phyloP scores from a whole-genome alignment of 1,139 yeast species.

The Pichiaceae sp. region DNA sequence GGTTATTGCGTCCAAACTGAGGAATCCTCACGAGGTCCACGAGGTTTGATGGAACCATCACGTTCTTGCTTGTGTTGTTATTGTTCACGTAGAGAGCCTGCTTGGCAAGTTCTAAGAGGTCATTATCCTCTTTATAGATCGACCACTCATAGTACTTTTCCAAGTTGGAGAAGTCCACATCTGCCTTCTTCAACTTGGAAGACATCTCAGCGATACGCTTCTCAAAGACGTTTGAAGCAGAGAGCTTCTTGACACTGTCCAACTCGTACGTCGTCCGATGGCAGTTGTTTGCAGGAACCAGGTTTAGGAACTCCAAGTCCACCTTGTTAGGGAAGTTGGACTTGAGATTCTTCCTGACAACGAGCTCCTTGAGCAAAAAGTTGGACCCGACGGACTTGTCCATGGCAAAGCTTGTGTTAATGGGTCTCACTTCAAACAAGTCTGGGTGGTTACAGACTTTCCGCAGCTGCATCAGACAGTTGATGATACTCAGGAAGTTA shows the following conservation, averaged over 20 bases:
- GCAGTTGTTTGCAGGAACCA: slow-evolving; percentile 47
- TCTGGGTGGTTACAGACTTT: slow-evolving; percentile 98
- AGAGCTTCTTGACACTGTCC: slow-evolving; percentile 34
- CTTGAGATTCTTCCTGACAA: slow-evolving; percentile 33
- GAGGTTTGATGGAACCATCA: slow-evolving; percentile 48
- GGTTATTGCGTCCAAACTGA: slow-evolving; percentile 10
- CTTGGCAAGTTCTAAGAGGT: slow-evolving; percentile 40
- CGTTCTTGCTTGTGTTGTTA: slow-evolving; percentile 48
- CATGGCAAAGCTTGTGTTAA: slow-evolving; percentile 81
- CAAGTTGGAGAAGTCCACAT: slow-evolving; percentile 39
- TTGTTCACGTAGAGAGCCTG: slow-evolving; percentile 59
- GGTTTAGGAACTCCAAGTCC: slow-evolving; percentile 52
- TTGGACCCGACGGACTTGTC: slow-evolving; percentile 51
- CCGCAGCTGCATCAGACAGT: slow-evolving; percentile 95
- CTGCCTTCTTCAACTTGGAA: slow-evolving; percentile 23
- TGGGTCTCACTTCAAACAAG: slow-evolving; percentile 90
- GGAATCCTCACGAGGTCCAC: slow-evolving; percentile 23
- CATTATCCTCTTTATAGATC: slow-evolving; percentile 42
- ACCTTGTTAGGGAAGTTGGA: slow-evolving; percentile 26
- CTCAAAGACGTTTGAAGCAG: slow-evolving; percentile 39
- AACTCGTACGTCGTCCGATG: slow-evolving; percentile 39
- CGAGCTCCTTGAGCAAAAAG: slow-evolving; percentile 36
- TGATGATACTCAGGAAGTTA: slow-evolving; percentile 87
- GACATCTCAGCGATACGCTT: slow-evolving; percentile 36
- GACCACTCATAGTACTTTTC: slow-evolving; percentile 53